Conservation (phyloP, 2,329 filamentous ascomycete species). For the Hypoxylon sp. region DNA sequence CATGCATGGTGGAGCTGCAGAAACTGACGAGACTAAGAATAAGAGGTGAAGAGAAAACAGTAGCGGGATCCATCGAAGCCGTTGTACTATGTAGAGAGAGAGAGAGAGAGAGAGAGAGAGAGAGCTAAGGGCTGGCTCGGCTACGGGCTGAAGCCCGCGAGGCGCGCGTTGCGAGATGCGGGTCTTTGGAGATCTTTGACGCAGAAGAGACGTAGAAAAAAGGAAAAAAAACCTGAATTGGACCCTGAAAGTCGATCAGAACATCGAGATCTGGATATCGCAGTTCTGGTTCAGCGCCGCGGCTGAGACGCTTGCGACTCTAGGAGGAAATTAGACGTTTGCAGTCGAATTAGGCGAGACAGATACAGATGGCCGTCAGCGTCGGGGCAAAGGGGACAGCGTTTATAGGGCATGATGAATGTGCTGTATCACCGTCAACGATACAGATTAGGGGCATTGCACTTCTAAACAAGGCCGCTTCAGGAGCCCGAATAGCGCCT, state of each 20-base stretch:
- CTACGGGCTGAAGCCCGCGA: conserved; percentile 5
- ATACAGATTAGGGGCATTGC: neutral
- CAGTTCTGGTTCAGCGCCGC: conserved; percentile 29
- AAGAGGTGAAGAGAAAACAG: neutral
- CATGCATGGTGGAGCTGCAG: too few relatives aligned
- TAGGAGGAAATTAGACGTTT: conserved; percentile 22
- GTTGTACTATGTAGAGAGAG: too few relatives aligned
- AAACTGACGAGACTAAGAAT: neutral
- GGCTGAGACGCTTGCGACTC: conserved; percentile 30
- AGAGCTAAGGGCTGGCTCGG: conserved; percentile 2
- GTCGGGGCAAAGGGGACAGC: too few relatives aligned
- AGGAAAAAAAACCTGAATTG: conserved; percentile 39
- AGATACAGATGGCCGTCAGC: too few relatives aligned
- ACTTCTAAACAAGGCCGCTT: conserved; percentile 1
- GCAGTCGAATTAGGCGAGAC: conserved; percentile 13
- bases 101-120: too few relatives aligned
- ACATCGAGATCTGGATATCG: conserved; percentile 34
- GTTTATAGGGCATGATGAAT: too few relatives aligned
- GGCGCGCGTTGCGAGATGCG: conserved; percentile 21
- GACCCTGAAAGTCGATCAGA: conserved; percentile 18
- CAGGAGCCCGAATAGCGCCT: conserved; percentile 10
- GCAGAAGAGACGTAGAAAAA: too few relatives aligned
- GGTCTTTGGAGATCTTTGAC: conserved; percentile 30
- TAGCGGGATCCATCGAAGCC: conserved; percentile 14
- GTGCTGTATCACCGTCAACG: too few relatives aligned